Base-by-base conservation (phyloP, 768 basidiomycete genomes). In the Sistotremastrum niveocremeum region DNA sequence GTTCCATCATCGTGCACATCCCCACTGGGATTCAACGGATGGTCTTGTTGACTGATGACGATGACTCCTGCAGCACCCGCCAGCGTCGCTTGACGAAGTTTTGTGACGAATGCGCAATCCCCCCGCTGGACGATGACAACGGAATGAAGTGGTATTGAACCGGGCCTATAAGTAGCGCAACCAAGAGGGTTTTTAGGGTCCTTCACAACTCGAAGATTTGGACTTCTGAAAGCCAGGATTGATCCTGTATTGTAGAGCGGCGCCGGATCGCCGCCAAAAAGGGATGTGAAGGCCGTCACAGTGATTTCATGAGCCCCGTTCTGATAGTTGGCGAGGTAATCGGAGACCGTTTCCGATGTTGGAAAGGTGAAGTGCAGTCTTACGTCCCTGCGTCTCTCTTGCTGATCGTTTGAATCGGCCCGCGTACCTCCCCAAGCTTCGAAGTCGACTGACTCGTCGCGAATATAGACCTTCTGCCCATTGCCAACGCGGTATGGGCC, bases 101-200 rank as follows among this genome's bases (percentile, higher is more conserved):
- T 99, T 52, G 86, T 74, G 9, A 88, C 62, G 63, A 98, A 97
- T 6, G 89, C 82, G 61, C 94, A 98, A 4, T 70, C 74, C 4
- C 94, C 94, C 31, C 94, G 74, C 39, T 68, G 68, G 10, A 84
- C 67, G 10, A 95, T 57, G 28, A 90, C 58, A 4, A 76, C 68
- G 38, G 69, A 73, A 10, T 49, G 38, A 41, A 72, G 68, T 7
- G 65, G 60, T 51, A 78, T 73, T 4, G 59, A 44, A 36, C 69
- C 57, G n/a, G 38, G 42, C 1, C 60, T 55, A 60, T 79, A 86
- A 4, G 74, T 68, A 4, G 49, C 41, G 55, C 86, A 89, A 5
- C 86, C 87, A 9, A 68, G 62, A 0, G 51, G 46, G 55, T 89
- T 87, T 36, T 56, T 55, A 3, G 51, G 47, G 37, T 78, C 79